Base-by-base conservation (phyloP, 192 early-diverging fungal genomes). In the Backusella psychrophila region DNA sequence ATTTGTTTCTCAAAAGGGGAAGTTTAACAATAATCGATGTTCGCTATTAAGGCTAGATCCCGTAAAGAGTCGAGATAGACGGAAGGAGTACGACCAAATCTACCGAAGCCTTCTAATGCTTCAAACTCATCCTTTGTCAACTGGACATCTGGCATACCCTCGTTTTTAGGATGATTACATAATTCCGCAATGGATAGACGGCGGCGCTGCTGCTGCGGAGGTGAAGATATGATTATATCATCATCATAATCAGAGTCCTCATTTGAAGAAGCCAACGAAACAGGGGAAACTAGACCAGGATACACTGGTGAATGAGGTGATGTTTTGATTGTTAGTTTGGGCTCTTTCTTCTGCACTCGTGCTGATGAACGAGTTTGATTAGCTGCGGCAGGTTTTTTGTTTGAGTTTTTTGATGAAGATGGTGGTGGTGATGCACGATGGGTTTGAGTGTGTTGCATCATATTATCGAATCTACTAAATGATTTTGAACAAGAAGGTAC, bases 381-480 rank as follows among this genome's bases (percentile, higher is more conserved):
- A 29, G 14, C n/a, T 17, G 52, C 56, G 52, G 29, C 19, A 8
- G 26, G 19, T 11, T 74, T 21, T 41, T 38, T 8, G 15, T 33
- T 63, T 15, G 9, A 17, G 23, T 33, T 26, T 15, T n/a, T 73
- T 68, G 23, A 75, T 42, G 39, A 44, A 21, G 33, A 19, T 31
- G 29, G 15, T 26, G 42, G 34, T 33, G 82, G 79, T 46, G 82
- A 65, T 42, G 75, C 82, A 76, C 65, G 70, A n/a, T 93, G 92
- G 39, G 90, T 93, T 53, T 91, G 91, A 11, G 91, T 91, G 66
- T 93, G 92, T 75, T 93, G 92, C 84, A 93, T 91, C 92, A 93
- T 93, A 72, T 93, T 93, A 75, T 93, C 92, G 72, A 92, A 93
- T 23, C 92, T 87, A 82, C 89, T 91, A 66, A 93, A 93, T 78